Evolutionary conservation across 164 flowering plant species (phyloP).

Genomic region (Liriodendron chinense): DNA sequence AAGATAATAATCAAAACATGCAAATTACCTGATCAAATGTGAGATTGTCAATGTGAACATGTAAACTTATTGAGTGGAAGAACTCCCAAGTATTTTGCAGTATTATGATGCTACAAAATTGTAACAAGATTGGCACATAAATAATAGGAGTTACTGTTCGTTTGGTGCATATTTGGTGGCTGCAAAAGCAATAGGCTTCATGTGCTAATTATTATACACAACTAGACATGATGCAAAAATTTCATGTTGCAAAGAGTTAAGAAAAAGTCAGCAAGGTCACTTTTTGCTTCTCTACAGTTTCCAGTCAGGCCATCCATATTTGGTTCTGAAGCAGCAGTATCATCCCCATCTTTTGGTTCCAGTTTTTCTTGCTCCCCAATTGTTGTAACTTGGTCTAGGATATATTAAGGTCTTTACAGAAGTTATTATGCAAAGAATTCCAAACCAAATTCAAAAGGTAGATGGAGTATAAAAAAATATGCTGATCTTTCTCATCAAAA

Average conservation of each 20-base stretch:
- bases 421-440: background rate
- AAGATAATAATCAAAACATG: too few species aligned
- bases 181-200: background rate
- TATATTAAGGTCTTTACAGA: slow-evolving; percentile 28
- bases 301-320: slow-evolving; percentile 35
- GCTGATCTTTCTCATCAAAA: background rate
- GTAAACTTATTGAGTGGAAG: too few species aligned
- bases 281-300: slow-evolving; percentile 28
- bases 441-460: background rate
- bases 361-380: slow-evolving; percentile 35
- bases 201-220: background rate
- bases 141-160: too few species aligned
- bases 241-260: background rate
- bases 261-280: slow-evolving; percentile 20
- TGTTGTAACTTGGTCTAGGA: slow-evolving; percentile 35
- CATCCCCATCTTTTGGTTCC: slow-evolving; percentile 29
- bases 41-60: too few species aligned
- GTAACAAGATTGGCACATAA: too few species aligned
- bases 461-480: background rate
- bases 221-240: background rate
- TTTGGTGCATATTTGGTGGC: too few species aligned
- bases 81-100: too few species aligned
- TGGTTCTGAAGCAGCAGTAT: slow-evolving; percentile 32
- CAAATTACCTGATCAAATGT: too few species aligned
- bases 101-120: too few species aligned